Evolutionary conservation across 805 yeast species (phyloP).

Genomic region (Pichia gijzeniarum): DNA sequence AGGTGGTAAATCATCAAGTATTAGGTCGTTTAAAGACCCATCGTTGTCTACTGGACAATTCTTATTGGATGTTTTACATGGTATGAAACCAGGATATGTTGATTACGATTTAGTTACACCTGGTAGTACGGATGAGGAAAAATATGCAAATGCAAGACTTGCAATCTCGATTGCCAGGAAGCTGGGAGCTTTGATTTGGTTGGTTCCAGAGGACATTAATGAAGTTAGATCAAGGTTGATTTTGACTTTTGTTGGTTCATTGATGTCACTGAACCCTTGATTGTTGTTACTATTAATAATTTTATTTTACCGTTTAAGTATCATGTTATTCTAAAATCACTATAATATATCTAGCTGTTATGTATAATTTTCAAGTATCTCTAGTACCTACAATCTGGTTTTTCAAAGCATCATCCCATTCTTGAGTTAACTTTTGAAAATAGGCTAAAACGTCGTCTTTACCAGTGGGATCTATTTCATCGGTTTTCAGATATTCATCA

Average conservation of each 20-base stretch:
- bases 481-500: slow-evolving; percentile 49
- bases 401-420: slow-evolving; percentile 72
- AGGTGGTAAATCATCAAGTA: slow-evolving; percentile 69
- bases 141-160: slow-evolving; percentile 88
- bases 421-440: slow-evolving; percentile 45
- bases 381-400: slow-evolving; percentile 51
- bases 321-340: background rate
- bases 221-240: slow-evolving; percentile 94
- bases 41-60: slow-evolving; percentile 72
- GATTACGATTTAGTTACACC: slow-evolving; percentile 86
- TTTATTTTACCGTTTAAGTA: background rate
- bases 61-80: slow-evolving; percentile 84
- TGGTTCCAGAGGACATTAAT: slow-evolving; percentile 98
- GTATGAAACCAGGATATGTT: slow-evolving; percentile 95
- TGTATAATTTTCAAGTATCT: slow-evolving; percentile 5
- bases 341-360: background rate
- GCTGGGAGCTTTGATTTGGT: slow-evolving; percentile 95
- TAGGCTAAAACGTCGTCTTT: slow-evolving; percentile 60
- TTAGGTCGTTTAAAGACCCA: slow-evolving; percentile 83
- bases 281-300: background rate
- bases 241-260: slow-evolving; percentile 89
- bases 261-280: slow-evolving; percentile 58
- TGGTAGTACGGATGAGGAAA: slow-evolving; percentile 77
- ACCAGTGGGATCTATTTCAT: slow-evolving; percentile 58
- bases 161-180: slow-evolving; percentile 98